These are phyloP conservation scores for Russula sp. DNA, from an alignment of 768 basidiomycete species.

Conservation along the genomic window DNA sequence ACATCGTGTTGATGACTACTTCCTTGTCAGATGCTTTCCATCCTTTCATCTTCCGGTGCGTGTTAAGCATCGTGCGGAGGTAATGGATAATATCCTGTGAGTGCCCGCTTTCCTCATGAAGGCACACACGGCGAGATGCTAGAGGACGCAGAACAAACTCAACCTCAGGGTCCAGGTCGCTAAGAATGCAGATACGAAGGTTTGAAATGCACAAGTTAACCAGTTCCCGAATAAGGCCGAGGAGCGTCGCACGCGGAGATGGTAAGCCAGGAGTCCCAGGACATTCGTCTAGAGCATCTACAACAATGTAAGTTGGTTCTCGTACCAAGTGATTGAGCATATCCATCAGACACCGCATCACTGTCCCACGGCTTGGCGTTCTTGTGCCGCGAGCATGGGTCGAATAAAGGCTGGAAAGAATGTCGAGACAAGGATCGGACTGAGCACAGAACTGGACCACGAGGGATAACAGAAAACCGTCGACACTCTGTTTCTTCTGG, in stretches of 20 bases:
- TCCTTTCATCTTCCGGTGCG: slow-evolving; percentile 7
- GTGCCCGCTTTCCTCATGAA: slow-evolving; percentile 10
- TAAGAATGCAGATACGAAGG: slow-evolving; percentile 6
- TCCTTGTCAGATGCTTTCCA: slow-evolving; percentile 5
- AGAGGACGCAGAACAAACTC: slow-evolving; percentile 1
- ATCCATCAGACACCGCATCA: slow-evolving; percentile 1
- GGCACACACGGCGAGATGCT: slow-evolving; percentile 5
- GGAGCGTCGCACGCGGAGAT: neutral
- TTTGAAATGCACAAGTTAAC: neutral
- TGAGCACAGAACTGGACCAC: slow-evolving; percentile 1
- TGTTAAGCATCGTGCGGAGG: slow-evolving; percentile 6
- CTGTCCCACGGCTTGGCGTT: neutral
- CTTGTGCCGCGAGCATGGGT: neutral
- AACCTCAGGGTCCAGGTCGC: neutral
- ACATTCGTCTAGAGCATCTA: slow-evolving; percentile 10
- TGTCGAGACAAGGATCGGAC: neutral
- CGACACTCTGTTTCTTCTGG: neutral
- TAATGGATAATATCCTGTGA: slow-evolving; percentile 9
- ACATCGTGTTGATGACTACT: slow-evolving; percentile 5
- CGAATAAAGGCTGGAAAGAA: neutral
- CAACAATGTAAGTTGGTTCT: slow-evolving; percentile 6
- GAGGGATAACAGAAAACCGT: slow-evolving; percentile 4
- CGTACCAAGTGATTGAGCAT: neutral
- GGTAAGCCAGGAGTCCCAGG: slow-evolving; percentile 1
- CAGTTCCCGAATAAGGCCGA: neutral